phyloP scores from a whole-genome alignment of 2,329 filamentous ascomycete genomes.

The Drechslera avenae region DNA sequence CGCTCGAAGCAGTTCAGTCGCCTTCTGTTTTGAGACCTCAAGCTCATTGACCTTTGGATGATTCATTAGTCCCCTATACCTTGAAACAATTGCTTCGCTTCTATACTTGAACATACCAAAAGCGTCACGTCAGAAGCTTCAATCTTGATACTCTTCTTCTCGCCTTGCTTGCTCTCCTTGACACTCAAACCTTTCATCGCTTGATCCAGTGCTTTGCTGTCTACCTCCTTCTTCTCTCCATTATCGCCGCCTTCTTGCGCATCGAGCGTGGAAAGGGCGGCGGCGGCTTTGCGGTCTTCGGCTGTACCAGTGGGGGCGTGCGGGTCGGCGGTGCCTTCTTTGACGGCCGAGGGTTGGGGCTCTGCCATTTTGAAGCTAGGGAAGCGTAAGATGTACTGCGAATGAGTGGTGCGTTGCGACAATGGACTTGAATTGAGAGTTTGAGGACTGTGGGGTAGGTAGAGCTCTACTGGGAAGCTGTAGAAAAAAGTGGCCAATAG shows the following conservation, averaged over 20 bases:
- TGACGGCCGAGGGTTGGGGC: slow-evolving; percentile 62
- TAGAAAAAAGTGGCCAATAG: slow-evolving; percentile 19
- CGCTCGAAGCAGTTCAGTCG: slow-evolving; percentile 73
- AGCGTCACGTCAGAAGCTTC: slow-evolving; percentile 72
- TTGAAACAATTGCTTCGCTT: background rate
- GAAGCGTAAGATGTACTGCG: background rate
- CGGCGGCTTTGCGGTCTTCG: slow-evolving; percentile 78
- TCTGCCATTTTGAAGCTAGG: slow-evolving; percentile 59
- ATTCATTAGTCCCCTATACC: slow-evolving; percentile 5
- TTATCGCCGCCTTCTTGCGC: slow-evolving; percentile 56
- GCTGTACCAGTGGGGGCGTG: slow-evolving; percentile 60
- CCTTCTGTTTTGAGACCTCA: slow-evolving; percentile 72
- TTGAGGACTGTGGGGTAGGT: slow-evolving; percentile 15
- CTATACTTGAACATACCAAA: slow-evolving; percentile 60
- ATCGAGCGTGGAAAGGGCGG: slow-evolving; percentile 74
- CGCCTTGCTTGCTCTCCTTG: slow-evolving; percentile 48
- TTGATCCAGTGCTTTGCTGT: slow-evolving; percentile 71
- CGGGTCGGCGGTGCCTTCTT: slow-evolving; percentile 63
- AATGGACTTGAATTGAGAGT: too few species aligned
- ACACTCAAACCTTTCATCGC: slow-evolving; percentile 69
- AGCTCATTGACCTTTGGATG: slow-evolving; percentile 64
- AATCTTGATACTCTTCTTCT: slow-evolving; percentile 67
- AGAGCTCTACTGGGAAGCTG: background rate
- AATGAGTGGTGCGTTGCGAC: too few species aligned
- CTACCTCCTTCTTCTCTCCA: slow-evolving; percentile 63